A percentile compares a stretch with the other conserved stretches of the same genome.
phyloP scores from a whole-genome alignment of 1,139 yeast genomes.

The Geotrichum cucujoidarum region DNA sequence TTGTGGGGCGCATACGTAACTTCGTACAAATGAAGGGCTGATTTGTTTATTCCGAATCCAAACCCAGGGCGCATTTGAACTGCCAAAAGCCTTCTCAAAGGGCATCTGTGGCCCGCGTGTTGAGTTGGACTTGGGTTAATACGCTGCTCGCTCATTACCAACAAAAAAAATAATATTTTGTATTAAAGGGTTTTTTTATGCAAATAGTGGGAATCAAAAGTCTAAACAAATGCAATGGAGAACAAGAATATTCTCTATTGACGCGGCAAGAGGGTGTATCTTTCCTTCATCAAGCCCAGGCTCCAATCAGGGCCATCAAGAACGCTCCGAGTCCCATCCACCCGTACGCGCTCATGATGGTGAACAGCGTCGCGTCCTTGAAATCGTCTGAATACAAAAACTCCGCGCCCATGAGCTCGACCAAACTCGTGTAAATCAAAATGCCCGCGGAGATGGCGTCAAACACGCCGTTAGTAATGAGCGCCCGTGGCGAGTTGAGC shows the following conservation, averaged over 20 bases:
- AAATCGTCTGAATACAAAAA: constrained; percentile 50
- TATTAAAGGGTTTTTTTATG: too few relatives aligned
- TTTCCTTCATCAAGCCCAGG: constrained; percentile 64
- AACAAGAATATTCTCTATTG: not conserved
- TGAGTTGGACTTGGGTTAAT: too few relatives aligned
- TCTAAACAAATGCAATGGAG: not conserved
- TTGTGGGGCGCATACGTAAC: too few relatives aligned
- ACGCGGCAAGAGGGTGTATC: not conserved
- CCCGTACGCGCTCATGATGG: constrained; percentile 38
- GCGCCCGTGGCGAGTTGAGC: constrained; percentile 52
- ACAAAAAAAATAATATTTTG: too few relatives aligned
- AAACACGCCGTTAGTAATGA: constrained; percentile 70
- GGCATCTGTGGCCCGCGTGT: too few relatives aligned
- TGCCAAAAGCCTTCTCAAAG: too few relatives aligned
- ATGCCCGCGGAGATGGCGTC: constrained; percentile 86
- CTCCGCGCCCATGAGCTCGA: constrained; percentile 88
- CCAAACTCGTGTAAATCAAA: constrained; percentile 78
- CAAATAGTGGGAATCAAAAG: not conserved
- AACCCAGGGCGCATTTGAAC: too few relatives aligned
- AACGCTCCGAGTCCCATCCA: constrained; percentile 66
- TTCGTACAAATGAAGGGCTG: too few relatives aligned
- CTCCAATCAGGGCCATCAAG: constrained; percentile 78
- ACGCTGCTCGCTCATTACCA: too few relatives aligned
- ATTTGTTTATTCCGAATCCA: too few relatives aligned
- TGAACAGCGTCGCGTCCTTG: constrained; percentile 30